Evolutionary conservation across 208 protist species (phyloP).

Genomic region (Wallacemonas sp.): DNA sequence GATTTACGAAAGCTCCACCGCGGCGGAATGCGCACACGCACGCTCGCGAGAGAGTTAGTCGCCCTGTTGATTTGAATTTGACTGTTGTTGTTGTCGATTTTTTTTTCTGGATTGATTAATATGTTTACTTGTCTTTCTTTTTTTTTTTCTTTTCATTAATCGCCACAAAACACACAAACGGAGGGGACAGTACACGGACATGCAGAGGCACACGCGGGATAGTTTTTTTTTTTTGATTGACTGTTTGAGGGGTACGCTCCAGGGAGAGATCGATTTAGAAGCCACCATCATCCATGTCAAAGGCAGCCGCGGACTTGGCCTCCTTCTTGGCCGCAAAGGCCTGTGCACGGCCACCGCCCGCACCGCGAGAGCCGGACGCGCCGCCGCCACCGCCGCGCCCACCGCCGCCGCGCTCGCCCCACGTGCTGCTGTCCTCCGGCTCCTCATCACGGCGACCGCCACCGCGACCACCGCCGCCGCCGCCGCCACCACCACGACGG

Average conservation of each 20-base stretch:
- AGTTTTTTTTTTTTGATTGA: too few relatives aligned
- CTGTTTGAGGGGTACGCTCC: too few relatives aligned
- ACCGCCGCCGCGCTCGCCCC: constrained; percentile 20
- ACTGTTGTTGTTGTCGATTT: neutral
- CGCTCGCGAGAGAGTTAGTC: too few relatives aligned
- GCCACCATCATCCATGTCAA: constrained; percentile 69
- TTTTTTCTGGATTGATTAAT: constrained; percentile 6
- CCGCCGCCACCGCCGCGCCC: constrained; percentile 31
- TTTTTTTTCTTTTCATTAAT: neutral
- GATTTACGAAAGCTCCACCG: too few relatives aligned
- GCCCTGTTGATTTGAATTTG: too few relatives aligned
- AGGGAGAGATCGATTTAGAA: too few relatives aligned
- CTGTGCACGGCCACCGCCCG: constrained; percentile 24
- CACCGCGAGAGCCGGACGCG: constrained; percentile 23
- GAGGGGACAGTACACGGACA: neutral
- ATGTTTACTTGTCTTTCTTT: neutral
- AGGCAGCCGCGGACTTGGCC: constrained; percentile 11
- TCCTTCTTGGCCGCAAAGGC: constrained; percentile 19
- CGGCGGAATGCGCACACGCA: too few relatives aligned
- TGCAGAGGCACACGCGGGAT: too few relatives aligned
- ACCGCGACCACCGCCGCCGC: constrained; percentile 43
- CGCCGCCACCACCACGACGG: constrained; percentile 29
- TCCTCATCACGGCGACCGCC: constrained; percentile 13
- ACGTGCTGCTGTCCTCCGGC: constrained; percentile 20
- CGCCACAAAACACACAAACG: neutral